Base-by-base conservation (phyloP, 176 grass and related monocot species). In the Zizania latifolia region DNA sequence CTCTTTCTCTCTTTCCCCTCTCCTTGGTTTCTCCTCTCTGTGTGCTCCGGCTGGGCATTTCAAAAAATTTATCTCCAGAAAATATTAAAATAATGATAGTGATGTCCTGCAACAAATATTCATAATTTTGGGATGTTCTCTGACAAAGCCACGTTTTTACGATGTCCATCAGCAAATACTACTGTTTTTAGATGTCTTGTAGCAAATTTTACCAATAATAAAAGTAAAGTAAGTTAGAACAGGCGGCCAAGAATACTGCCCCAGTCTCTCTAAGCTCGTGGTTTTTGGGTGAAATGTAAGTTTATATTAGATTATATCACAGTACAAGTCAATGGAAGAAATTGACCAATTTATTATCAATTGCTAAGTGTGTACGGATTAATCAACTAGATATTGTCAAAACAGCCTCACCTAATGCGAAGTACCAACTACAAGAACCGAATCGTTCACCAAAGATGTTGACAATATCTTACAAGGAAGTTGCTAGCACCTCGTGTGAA, bases 321-420 rank as follows among this genome's bases (percentile, higher is more conserved):
- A 24, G 17, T 36, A 21, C 21, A 36, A 48, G 32, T 62, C 73
- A 54, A 33, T 6, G 73, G 54, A 24, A 71, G 9, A 19, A 29
- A 71, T 2, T 16, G 0, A 1, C 22, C 22, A 16, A 33, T 78
- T 32, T 15, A 34, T 10, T 32, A 21, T 27, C 39, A 9, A 30
- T 16, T 64, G 5, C 32, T 14, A 14, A 14, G 23, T 22, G 14
- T 27, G 74, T 44, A 64, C 26, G n/a, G 21, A 34, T 0, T 27
- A 54, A 35, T 30, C 4, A 71, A 71, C 26, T 29, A 29, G 44
- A 56, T 34, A 22, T 34, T 14, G 78, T 66, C 65, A 78, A 72
- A 65, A 48, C 66, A 19, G 59, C 57, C 66, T 70, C 85, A 82
- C 79, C 79, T 48, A 77, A 77, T 71, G 19, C 51, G n/a, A 86